These are phyloP conservation scores for Pseudogymnoascus sp. DNA, from an alignment of 2,329 filamentous ascomycete species.

Conservation along the genomic window DNA sequence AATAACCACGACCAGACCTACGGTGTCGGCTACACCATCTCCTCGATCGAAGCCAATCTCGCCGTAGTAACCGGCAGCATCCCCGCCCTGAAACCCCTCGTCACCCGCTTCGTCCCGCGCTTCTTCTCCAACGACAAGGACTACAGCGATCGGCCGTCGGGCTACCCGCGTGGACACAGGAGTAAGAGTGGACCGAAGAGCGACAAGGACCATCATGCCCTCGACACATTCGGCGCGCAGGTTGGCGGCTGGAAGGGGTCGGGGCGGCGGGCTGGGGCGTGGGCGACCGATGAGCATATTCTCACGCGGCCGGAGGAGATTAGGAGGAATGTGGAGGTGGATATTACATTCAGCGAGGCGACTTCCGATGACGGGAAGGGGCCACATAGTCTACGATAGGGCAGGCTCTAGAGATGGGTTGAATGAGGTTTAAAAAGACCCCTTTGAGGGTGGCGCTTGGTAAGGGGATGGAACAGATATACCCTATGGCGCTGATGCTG, in stretches of 20 bases:
- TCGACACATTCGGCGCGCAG: conserved; percentile 3
- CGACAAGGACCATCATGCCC: neutral
- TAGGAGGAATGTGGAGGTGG: conserved; percentile 9
- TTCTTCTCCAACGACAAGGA: neutral
- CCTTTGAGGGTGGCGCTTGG: conserved; percentile 1
- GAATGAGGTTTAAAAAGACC: neutral
- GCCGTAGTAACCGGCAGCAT: conserved; percentile 18
- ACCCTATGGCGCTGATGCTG: neutral
- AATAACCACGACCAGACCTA: conserved; percentile 13
- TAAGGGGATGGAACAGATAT: neutral
- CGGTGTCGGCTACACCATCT: conserved; percentile 20
- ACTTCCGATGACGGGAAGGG: neutral
- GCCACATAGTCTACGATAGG: neutral
- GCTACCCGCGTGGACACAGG: neutral
- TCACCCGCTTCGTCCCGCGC: conserved; percentile 11
- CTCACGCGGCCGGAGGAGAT: conserved; percentile 9
- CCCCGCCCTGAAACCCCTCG: conserved; percentile 15
- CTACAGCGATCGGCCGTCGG: neutral
- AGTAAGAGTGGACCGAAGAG: neutral
- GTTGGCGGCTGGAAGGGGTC: neutral
- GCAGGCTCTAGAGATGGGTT: neutral
- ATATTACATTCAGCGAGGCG: conserved; percentile 10
- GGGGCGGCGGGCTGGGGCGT: neutral
- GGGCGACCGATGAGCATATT: conserved; percentile 11
- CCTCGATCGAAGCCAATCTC: conserved; percentile 19